Base-by-base conservation (phyloP, 345 rosid species). In the Noccaea bulbosa region DNA sequence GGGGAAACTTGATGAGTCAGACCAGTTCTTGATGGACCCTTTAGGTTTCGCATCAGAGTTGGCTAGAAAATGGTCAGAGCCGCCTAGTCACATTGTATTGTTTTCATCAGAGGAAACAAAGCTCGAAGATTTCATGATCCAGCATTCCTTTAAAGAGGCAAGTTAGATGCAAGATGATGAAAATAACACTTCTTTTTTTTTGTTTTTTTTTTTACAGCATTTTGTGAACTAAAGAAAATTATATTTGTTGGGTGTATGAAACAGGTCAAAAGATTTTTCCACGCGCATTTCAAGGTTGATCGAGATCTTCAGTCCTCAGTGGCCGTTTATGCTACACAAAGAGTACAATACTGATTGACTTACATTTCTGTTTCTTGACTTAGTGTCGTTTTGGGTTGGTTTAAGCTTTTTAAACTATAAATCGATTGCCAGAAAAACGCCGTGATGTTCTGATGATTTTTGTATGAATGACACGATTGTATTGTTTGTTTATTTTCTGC, bases 201-300 rank as follows among this genome's bases (percentile, higher is more conserved):
- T 44, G 22, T 8, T 3, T 38, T 24, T 1, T 17, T 20, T 20
- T 20, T 20, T 20, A 20, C 22, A 20, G 12, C 8, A 51, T 32
- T 2, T 49, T 49, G 1, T 20, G 22, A 20, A 20, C 22, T 20
- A 20, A 20, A 20, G 22, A 20, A 20, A 20, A 20, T 20, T 20
- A 20, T 20, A 20, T 20, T 20, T 20, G 22, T 20, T 20, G 22
- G 45, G 16, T 0, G 16, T 0, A 51, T 55, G 67, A 65, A 32
- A 60, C 89, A 89, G 97, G 70, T 80, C 3, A 81, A 57, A 71
- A 84, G 90, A 78, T 94, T 91, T 66, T 89, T 91, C 83, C 99
- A 91, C 77, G 83, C 95, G 44, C 95, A 94, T 77, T 94, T 91
- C 82, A 86, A 85, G 77, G 97, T 91, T 65, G 96, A 91, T 70